Conservation (phyloP, 139 green algal genomes). For the Chlamydomonas eustigma region DNA sequence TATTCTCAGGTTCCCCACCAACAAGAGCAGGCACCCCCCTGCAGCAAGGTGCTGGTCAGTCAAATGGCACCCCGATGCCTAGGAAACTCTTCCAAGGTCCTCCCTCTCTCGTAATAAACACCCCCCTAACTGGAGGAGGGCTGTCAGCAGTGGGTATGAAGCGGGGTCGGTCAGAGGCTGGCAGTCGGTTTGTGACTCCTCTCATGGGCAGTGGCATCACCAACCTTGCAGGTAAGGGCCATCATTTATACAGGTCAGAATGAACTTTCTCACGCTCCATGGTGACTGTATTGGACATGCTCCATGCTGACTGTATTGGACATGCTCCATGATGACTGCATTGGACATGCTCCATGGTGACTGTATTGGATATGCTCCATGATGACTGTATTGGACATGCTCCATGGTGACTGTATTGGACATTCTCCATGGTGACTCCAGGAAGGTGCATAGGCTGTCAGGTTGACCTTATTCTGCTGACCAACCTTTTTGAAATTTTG, state of each 20-base stretch:
- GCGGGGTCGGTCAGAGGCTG: background rate
- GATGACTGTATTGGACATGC: too few relatives aligned
- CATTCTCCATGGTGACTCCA: too few relatives aligned
- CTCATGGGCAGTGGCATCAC: constrained; percentile 10
- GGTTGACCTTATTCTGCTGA: background rate
- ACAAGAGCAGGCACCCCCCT: background rate
- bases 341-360: too few relatives aligned
- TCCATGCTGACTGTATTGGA: too few relatives aligned
- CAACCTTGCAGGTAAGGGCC: constrained; percentile 10
- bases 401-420: too few relatives aligned
- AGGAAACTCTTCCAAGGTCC: background rate
- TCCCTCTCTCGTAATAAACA: background rate
- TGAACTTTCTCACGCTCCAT: too few relatives aligned
- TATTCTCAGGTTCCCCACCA: too few relatives aligned
- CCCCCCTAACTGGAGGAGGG: background rate
- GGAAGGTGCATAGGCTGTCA: background rate
- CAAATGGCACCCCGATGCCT: background rate
- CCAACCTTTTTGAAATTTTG: background rate
- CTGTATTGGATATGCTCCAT: too few relatives aligned
- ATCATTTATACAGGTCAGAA: too few relatives aligned
- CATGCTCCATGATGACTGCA: too few relatives aligned
- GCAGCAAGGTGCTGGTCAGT: background rate
- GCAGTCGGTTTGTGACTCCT: background rate
- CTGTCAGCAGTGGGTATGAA: background rate
- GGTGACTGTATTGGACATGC: too few relatives aligned